These are phyloP conservation scores for Rutstroemia sydowiana DNA, from an alignment of 2,329 filamentous ascomycete genomes.

Conservation along the genomic window DNA sequence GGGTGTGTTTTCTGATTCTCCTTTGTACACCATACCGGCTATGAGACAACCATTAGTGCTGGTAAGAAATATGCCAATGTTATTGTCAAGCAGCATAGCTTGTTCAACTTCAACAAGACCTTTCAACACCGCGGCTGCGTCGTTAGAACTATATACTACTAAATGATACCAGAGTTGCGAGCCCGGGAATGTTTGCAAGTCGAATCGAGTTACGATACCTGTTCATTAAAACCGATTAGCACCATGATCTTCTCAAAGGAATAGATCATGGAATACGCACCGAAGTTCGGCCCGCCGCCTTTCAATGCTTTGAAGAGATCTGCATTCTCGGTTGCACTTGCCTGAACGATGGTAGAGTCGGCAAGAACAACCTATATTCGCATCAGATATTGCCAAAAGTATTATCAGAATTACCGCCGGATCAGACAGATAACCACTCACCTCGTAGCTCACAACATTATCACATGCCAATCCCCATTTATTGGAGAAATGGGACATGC, in stretches of 20 bases:
- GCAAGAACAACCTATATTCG: slow-evolving; percentile 27
- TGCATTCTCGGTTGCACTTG: slow-evolving; percentile 16
- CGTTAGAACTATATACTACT: neutral
- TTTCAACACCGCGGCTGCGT: slow-evolving; percentile 1
- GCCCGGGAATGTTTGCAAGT: slow-evolving; percentile 32
- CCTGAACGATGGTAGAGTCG: slow-evolving; percentile 21
- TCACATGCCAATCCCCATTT: slow-evolving; percentile 12
- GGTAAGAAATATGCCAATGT: slow-evolving; percentile 10
- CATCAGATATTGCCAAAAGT: no score
- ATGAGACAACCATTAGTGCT: neutral
- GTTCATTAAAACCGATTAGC: neutral
- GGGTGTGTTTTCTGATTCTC: neutral
- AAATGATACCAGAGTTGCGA: slow-evolving; percentile 11
- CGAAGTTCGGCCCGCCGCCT: slow-evolving; percentile 30
- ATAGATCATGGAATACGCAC: no score
- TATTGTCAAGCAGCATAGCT: slow-evolving; percentile 6
- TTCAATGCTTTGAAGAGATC: slow-evolving; percentile 30
- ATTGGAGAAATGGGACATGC: slow-evolving; percentile 16
- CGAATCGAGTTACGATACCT: slow-evolving; percentile 34
- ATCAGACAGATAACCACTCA: slow-evolving; percentile 1
- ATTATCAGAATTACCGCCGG: no score
- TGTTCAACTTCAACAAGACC: slow-evolving; percentile 7
- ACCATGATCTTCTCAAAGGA: neutral
- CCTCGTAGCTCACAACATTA: slow-evolving; percentile 14
- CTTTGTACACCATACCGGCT: slow-evolving; percentile 10